Percentiles rank a stretch among this genome's conserved stretches.
phyloP scores from a whole-genome alignment of 805 yeast species.

The Ogataea pilisensis region DNA sequence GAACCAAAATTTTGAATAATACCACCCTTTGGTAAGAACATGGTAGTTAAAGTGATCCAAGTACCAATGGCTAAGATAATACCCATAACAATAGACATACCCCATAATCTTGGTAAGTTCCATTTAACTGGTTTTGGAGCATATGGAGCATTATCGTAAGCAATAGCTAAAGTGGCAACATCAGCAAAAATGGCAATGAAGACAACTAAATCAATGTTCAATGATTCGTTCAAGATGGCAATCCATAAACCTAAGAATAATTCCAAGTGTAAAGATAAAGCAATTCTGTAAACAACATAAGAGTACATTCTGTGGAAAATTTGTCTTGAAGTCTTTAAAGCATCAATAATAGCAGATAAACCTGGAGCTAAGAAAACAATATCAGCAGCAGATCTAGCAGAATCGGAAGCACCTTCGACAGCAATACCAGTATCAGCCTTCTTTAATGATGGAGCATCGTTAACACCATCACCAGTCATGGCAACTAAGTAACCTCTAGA shows the following conservation, averaged over 20 bases:
- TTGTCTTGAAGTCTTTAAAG: constrained; percentile 89
- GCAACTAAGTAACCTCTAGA: constrained; percentile 94
- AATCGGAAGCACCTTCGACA: constrained; percentile 95
- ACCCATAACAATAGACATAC: constrained; percentile 84
- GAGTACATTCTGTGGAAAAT: constrained; percentile 98
- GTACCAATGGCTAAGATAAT: constrained; percentile 77
- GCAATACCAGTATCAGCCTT: constrained; percentile 94
- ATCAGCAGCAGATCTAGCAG: constrained; percentile 94
- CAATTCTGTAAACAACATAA: constrained; percentile 94
- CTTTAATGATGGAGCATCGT: constrained; percentile 94
- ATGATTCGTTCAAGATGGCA: constrained; percentile 79
- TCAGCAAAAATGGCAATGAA: constrained; percentile 95
- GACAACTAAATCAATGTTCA: constrained; percentile 84
- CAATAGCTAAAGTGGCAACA: constrained; percentile 93
- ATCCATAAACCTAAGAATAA: constrained; percentile 92
- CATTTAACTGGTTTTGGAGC: constrained; percentile 87
- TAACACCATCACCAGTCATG: constrained; percentile 98
- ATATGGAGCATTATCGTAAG: constrained; percentile 65
- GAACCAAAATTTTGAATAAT: constrained; percentile 91
- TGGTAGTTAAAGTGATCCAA: constrained; percentile 87
- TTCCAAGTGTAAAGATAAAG: constrained; percentile 88
- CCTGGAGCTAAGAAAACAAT: constrained; percentile 93
- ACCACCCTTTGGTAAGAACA: constrained; percentile 83
- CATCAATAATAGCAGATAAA: constrained; percentile 88
- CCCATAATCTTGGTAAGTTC: constrained; percentile 93